Conservation (phyloP, 352 stramenopile genomes). For the Globisporangium heterothallicum region DNA sequence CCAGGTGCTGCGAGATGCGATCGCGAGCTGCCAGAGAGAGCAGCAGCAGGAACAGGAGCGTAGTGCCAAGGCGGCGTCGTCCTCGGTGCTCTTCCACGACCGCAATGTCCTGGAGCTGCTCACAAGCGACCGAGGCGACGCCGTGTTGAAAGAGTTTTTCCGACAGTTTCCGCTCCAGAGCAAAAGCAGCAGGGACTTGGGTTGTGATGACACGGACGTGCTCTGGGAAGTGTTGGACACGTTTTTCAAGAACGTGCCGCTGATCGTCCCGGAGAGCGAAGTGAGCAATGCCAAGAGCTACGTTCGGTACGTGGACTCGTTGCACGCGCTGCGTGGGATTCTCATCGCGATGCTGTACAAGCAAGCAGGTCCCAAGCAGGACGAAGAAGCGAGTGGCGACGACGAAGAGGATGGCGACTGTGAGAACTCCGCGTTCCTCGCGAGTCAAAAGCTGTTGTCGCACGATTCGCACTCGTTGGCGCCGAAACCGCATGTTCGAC, state of each 20-base stretch:
- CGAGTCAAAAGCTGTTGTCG: no score
- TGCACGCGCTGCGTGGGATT: constrained; percentile 47
- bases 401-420: constrained; percentile 13
- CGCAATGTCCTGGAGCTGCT: constrained; percentile 44
- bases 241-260: constrained; percentile 53
- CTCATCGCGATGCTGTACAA: constrained; percentile 53
- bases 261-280: constrained; percentile 44
- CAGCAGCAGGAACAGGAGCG: constrained; percentile 10
- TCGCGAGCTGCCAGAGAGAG: constrained; percentile 9
- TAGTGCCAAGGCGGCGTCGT: no score
- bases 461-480: no score
- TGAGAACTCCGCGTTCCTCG: constrained; percentile 6
- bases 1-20: constrained; percentile 47
- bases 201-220: constrained; percentile 11
- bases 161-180: constrained; percentile 31
- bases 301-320: constrained; percentile 47
- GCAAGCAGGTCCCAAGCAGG: background rate
- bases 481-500: no score
- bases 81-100: no score
- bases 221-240: constrained; percentile 62
- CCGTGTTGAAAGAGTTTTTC: constrained; percentile 62
- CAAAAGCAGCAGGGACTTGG: background rate
- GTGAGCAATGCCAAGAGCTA: constrained; percentile 38
- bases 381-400: constrained; percentile 2
- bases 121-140: constrained; percentile 62